Evolutionary conservation across 345 rosid species (phyloP).

Genomic region (Moringa oleifera): DNA sequence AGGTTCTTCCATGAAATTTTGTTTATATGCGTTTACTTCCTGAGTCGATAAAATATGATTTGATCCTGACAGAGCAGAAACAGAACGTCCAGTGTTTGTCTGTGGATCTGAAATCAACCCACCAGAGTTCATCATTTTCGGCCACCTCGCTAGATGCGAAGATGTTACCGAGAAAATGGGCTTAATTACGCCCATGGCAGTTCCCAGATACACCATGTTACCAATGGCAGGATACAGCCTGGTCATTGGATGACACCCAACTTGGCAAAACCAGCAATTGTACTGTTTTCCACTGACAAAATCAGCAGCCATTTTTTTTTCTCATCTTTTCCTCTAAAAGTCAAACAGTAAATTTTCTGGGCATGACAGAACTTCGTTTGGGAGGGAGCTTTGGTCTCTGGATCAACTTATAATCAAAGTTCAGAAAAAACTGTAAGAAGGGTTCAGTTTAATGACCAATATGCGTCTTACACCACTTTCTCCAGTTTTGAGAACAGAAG

Average conservation of each 20-base stretch:
- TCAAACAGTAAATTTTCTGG: too few species aligned
- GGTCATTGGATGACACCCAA: constrained; percentile 13
- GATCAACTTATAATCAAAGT: too few species aligned
- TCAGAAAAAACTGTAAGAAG: too few species aligned
- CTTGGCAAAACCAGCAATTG: constrained; percentile 17
- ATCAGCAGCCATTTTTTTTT: too few species aligned
- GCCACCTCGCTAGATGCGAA: constrained; percentile 15
- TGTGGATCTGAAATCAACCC: constrained; percentile 20
- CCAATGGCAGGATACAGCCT: constrained; percentile 22
- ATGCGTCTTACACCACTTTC: too few species aligned
- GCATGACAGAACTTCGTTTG: too few species aligned
- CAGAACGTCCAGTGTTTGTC: constrained; percentile 6
- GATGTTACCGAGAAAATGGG: constrained; percentile 3
- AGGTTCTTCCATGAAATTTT: constrained; percentile 7
- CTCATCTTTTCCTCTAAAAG: too few species aligned
- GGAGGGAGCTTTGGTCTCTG: too few species aligned
- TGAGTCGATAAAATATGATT: neutral
- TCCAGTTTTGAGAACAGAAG: too few species aligned
- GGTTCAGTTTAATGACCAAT: too few species aligned
- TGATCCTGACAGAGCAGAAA: neutral
- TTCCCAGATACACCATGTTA: constrained; percentile 18
- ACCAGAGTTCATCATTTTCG: constrained; percentile 14
- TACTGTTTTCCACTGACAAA: neutral
- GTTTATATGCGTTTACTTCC: constrained; percentile 12
- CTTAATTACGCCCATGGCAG: constrained; percentile 2